Conservation (phyloP, 2,329 filamentous ascomycete species). For the Chaetomium strumarium region DNA sequence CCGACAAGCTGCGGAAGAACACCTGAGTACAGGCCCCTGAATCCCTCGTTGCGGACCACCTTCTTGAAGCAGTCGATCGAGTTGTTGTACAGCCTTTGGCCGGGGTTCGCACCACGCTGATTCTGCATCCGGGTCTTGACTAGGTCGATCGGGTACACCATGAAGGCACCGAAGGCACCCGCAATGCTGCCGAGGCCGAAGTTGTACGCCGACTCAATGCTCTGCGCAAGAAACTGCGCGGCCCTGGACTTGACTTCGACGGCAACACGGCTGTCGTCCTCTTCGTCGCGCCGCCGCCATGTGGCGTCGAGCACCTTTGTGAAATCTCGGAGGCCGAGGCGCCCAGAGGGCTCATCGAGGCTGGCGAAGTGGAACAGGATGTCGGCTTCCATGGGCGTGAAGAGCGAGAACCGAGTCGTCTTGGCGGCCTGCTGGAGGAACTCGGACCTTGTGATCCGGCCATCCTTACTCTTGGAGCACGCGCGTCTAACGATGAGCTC, state of each 20-base stretch:
- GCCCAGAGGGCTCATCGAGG: constrained; percentile 80
- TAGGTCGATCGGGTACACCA: constrained; percentile 98
- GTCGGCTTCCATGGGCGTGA: constrained; percentile 98
- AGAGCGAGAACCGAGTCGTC: constrained; percentile 87
- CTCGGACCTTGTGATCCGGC: constrained; percentile 88
- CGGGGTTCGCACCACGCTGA: constrained; percentile 75
- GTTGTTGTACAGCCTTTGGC: constrained; percentile 91
- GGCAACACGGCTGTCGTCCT: constrained; percentile 37
- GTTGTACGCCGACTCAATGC: constrained; percentile 79
- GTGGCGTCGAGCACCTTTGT: constrained; percentile 91
- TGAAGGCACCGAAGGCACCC: constrained; percentile 95
- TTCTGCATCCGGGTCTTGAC: constrained; percentile 99
- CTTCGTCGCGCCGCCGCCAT: constrained; percentile 65
- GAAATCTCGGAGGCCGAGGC: constrained; percentile 78
- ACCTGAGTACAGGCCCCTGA: constrained; percentile 86
- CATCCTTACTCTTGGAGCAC: constrained; percentile 73
- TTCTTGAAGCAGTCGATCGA: constrained; percentile 93
- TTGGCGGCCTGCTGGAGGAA: constrained; percentile 91
- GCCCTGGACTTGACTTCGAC: constrained; percentile 48
- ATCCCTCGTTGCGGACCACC: constrained; percentile 86
- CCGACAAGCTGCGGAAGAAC: constrained; percentile 92
- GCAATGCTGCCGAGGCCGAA: constrained; percentile 85
- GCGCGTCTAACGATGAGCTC: constrained; percentile 89
- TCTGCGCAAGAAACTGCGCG: constrained; percentile 53
- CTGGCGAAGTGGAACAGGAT: constrained; percentile 98